phyloP scores from a whole-genome alignment of 345 rosid species.

The Brassica incana region DNA sequence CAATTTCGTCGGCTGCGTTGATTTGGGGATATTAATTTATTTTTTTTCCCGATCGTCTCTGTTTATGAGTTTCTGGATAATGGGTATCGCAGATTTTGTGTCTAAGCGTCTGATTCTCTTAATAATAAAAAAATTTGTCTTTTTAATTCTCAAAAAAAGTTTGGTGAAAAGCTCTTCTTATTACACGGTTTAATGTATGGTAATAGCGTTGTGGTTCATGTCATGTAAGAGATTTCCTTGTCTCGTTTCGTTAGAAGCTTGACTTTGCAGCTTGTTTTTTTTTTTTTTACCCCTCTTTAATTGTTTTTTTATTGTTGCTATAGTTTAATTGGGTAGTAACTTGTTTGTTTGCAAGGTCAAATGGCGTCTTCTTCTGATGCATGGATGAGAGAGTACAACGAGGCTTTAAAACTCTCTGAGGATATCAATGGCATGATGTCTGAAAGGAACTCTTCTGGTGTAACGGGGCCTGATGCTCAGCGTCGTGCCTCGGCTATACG shows the following conservation, averaged over 20 bases:
- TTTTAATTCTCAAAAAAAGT: neutral
- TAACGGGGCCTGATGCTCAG: constrained; percentile 82
- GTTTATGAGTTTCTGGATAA: neutral
- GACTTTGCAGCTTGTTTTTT: no score
- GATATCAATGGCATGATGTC: constrained; percentile 87
- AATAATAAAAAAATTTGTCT: no score
- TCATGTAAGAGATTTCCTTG: no score
- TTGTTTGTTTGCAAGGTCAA: constrained; percentile 37
- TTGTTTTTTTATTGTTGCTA: no score
- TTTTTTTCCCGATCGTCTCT: neutral
- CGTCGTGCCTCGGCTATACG: constrained; percentile 86
- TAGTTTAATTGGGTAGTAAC: neutral
- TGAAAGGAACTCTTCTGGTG: constrained; percentile 54
- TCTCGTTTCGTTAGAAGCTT: no score
- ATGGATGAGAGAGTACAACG: constrained; percentile 85
- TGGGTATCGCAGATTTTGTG: neutral
- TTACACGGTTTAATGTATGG: no score
- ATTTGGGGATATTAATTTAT: neutral
- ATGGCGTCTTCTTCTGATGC: constrained; percentile 76
- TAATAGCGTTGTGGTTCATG: no score
- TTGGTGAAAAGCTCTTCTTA: neutral
- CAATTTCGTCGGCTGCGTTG: neutral
- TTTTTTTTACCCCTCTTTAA: no score
- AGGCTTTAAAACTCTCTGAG: constrained; percentile 69
- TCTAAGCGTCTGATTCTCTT: neutral